Base-by-base conservation (phyloP, 345 rosid genomes). In the Erucastrum elatum region DNA sequence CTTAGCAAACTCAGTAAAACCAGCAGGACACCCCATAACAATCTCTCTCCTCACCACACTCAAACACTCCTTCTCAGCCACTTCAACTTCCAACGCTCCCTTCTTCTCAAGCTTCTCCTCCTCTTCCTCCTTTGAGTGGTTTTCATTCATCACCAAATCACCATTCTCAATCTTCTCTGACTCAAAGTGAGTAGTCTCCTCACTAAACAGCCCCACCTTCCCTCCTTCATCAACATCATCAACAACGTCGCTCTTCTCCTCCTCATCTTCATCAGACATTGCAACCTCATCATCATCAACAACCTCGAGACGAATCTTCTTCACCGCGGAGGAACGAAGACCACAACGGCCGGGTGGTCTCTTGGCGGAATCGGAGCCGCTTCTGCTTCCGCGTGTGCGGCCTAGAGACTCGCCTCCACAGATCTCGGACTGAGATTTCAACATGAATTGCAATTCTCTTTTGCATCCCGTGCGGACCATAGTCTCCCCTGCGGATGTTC, bases 361-460 rank as follows among this genome's bases (percentile, higher is more conserved):
- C 83, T 80, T 87, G 13, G 56, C 25, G 68, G 46, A 6, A 34
- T 34, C 74, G 4, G 17, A 7, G 37, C 8, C 1, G 37, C 37
- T 77, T 75, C 69, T 84, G 68, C 86, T 83, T 30, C 90, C 82
- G 25, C 98, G 86, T 3, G 98, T 94, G 66, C 97, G 90, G 6
- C 98, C 98, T 70, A 92, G 26, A 4, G 86, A 82, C 81, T 75
- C 75, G 8, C 82, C 79, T 2, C 94, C 97, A 46, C 84, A 84
- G 85, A 94, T 89, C 93, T 94, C 98, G 10, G 93, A 81, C 72
- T 85, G 98, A 10, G 85, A 86, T 90, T 83, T 88, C 88, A 88
- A 78, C 7, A 93, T 95, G 65, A 92, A 94, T 80, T 88, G 94
- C 34, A 92, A 84, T 80, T 94, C 98, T 5, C 98, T 90, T 2